Percentiles rank a stretch among this genome's conserved stretches.
phyloP scores from a whole-genome alignment of 163 green algal species.

The Scenedesmus sp. region DNA sequence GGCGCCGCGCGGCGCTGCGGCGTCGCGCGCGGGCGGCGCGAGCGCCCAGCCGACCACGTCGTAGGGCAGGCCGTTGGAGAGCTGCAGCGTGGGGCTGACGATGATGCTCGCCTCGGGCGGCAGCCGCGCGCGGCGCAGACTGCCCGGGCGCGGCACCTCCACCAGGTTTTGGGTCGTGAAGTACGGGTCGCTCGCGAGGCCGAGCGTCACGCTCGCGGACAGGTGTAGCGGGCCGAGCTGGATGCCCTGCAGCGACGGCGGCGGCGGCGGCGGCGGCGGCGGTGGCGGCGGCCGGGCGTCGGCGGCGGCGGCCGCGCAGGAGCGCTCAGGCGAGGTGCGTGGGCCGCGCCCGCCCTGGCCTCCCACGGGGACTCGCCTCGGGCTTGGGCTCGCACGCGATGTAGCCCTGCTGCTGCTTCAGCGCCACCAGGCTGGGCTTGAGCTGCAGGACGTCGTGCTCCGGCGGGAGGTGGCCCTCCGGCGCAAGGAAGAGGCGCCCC shows the following conservation, averaged over 20 bases:
- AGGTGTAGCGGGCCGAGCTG: slow-evolving; percentile 44
- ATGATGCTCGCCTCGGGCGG: slow-evolving; percentile 78
- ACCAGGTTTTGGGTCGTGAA: slow-evolving; percentile 82
- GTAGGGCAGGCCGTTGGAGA: slow-evolving; percentile 86
- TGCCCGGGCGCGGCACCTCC: slow-evolving; percentile 66
- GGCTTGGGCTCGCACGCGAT: slow-evolving; percentile 61
- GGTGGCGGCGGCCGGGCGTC: too few species aligned
- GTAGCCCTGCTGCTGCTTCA: slow-evolving; percentile 72
- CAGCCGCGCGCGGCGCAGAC: slow-evolving; percentile 61
- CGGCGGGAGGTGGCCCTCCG: slow-evolving; percentile 63
- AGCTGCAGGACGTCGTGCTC: slow-evolving; percentile 82
- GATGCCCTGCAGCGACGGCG: slow-evolving; percentile 9
- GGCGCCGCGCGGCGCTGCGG: background rate
- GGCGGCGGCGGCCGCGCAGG: too few species aligned
- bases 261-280: background rate
- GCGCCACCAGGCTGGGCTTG: slow-evolving; percentile 49
- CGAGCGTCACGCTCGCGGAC: slow-evolving; percentile 42
- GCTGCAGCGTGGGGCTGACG: slow-evolving; percentile 74
- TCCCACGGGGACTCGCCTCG: slow-evolving; percentile 6
- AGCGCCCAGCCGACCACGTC: slow-evolving; percentile 29
- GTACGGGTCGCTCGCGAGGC: slow-evolving; percentile 58
- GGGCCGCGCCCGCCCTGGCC: background rate
- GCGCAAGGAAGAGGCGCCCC: slow-evolving; percentile 75
- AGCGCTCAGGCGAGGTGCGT: too few species aligned
- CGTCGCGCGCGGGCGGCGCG: background rate